phyloP scores from a whole-genome alignment of 2,329 filamentous ascomycete genomes.

The Ophiostoma australiae region DNA sequence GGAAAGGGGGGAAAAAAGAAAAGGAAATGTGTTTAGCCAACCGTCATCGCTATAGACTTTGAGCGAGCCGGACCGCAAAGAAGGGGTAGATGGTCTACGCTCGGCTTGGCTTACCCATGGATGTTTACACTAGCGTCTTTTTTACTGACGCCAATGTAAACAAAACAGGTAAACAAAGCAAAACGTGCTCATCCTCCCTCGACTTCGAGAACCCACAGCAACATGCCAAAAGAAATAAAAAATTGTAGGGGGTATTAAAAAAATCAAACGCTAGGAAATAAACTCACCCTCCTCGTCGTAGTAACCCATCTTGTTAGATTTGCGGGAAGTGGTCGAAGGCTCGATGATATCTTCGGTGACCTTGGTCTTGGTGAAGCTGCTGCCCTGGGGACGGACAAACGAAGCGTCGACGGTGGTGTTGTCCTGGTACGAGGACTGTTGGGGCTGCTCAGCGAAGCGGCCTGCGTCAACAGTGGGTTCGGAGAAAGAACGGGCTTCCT shows the following conservation, averaged over 20 bases:
- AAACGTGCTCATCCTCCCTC: not conserved
- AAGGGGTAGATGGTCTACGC: not conserved
- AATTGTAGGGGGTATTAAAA: not conserved
- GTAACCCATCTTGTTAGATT: slow-evolving; percentile 60
- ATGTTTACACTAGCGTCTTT: not conserved
- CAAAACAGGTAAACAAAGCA: not conserved
- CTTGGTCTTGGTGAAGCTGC: slow-evolving; percentile 50
- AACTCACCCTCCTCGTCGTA: slow-evolving; percentile 58
- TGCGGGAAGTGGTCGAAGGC: slow-evolving; percentile 36
- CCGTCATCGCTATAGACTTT: slow-evolving; percentile 23
- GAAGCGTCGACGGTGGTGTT: slow-evolving; percentile 51
- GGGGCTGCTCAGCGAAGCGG: slow-evolving; percentile 32
- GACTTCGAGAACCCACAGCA: slow-evolving; percentile 12
- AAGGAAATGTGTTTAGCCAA: slow-evolving; percentile 21
- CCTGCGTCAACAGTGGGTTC: slow-evolving; percentile 38
- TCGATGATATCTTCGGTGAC: slow-evolving; percentile 64
- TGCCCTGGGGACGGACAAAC: slow-evolving; percentile 35
- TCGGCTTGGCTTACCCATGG: not conserved
- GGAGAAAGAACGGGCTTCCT: slow-evolving; percentile 36
- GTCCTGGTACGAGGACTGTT: slow-evolving; percentile 47
- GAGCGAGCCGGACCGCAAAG: slow-evolving; percentile 22
- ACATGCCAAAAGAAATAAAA: not conserved
- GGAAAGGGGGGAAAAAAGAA: not conserved
- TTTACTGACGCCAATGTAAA: not conserved
- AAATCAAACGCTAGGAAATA: slow-evolving; percentile 9